Evolutionary conservation across 2,329 filamentous ascomycete genomes (phyloP).

Genomic region (Xylaria arbuscula): DNA sequence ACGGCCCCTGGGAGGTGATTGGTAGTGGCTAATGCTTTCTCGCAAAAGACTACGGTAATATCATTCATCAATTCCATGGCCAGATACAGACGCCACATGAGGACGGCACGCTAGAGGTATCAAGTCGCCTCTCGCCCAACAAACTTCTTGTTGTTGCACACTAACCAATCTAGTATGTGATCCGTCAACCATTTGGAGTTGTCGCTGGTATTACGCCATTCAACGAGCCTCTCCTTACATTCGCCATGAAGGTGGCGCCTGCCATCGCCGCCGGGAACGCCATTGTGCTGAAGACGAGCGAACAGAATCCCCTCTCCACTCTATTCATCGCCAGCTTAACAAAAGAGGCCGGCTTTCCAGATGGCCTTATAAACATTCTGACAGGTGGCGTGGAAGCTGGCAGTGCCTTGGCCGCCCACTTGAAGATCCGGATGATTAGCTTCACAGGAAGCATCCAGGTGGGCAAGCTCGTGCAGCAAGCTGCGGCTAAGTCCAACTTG

Average conservation of each 20-base stretch:
- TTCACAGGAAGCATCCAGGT: slow-evolving; percentile 82
- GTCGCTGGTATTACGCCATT: slow-evolving; percentile 82
- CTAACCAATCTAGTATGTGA: slow-evolving; percentile 34
- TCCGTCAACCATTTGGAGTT: slow-evolving; percentile 77
- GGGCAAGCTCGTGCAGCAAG: slow-evolving; percentile 78
- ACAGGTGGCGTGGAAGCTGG: slow-evolving; percentile 73
- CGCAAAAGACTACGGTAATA: slow-evolving; percentile 31
- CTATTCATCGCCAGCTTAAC: slow-evolving; percentile 73
- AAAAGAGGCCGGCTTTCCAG: slow-evolving; percentile 78
- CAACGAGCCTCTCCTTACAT: slow-evolving; percentile 84
- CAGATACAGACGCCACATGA: slow-evolving; percentile 34
- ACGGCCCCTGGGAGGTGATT: neutral
- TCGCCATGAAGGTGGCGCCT: slow-evolving; percentile 80
- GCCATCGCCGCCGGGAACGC: slow-evolving; percentile 73
- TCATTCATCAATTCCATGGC: slow-evolving; percentile 37
- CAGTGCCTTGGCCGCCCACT: slow-evolving; percentile 73
- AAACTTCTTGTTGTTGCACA: neutral
- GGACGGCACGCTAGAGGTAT: slow-evolving; percentile 34
- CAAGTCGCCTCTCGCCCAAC: no score
- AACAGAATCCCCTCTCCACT: slow-evolving; percentile 72
- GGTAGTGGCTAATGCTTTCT: neutral
- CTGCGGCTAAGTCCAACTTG: slow-evolving; percentile 70
- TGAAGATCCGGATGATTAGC: slow-evolving; percentile 76
- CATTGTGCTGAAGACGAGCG: slow-evolving; percentile 71
- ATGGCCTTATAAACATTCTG: slow-evolving; percentile 65